Evolutionary conservation across 495 filamentous ascomycete genomes (phyloP).

Genomic region (Trichoderma virens): DNA sequence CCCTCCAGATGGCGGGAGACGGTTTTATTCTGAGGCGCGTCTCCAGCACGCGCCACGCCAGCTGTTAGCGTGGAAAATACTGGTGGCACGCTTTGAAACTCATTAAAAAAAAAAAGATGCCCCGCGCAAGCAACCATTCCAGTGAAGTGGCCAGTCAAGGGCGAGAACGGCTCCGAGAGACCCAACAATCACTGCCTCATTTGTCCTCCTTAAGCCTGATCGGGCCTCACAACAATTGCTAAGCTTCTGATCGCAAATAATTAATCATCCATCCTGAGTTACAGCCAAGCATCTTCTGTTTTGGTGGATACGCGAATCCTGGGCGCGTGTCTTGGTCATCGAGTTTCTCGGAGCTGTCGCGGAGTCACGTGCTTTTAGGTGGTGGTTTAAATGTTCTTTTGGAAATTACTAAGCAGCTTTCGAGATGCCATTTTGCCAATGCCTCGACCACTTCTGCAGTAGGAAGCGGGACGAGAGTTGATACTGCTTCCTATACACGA

Average conservation of each 20-base stretch:
- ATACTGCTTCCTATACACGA: neutral
- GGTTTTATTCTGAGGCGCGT: slow-evolving; percentile 8
- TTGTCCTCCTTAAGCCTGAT: neutral
- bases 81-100: neutral
- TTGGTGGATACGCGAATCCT: slow-evolving; percentile 6
- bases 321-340: slow-evolving; percentile 5
- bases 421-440: neutral
- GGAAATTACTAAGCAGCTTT: neutral
- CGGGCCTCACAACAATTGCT: neutral
- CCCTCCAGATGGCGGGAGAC: neutral
- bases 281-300: neutral
- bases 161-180: neutral
- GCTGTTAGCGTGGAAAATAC: slow-evolving; percentile 11
- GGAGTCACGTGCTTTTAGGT: neutral
- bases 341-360: neutral
- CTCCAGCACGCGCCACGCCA: slow-evolving; percentile 12
- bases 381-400: neutral
- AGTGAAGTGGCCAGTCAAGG: neutral
- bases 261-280: neutral
- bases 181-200: slow-evolving; percentile 1
- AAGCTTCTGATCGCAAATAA: too few relatives aligned
- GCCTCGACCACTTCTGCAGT: neutral
- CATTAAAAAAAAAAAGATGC: slow-evolving; percentile 5
- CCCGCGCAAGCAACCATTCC: neutral
- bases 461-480: neutral